Evolutionary conservation across 352 stramenopile genomes (phyloP).

Genomic region (Ochromonadaceae sp.): DNA sequence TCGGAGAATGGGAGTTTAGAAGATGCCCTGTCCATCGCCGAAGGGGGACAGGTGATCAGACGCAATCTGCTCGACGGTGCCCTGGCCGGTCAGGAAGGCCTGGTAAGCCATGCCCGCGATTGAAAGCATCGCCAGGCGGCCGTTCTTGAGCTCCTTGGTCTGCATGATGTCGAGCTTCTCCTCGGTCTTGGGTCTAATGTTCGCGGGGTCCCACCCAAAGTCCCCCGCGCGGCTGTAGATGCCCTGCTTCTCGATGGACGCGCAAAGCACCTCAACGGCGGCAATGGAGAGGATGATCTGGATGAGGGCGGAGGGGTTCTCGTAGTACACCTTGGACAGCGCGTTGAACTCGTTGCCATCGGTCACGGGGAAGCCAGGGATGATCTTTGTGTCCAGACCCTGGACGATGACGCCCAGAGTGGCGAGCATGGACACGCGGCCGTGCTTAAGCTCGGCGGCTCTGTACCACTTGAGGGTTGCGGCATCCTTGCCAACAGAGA

Average conservation of each 20-base stretch:
- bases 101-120: constrained; percentile 19
- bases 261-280: constrained; percentile 24
- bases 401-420: not conserved
- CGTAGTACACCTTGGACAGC: too few species aligned
- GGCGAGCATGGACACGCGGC: not conserved
- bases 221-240: constrained; percentile 23
- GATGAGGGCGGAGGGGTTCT: constrained; percentile 16
- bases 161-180: constrained; percentile 4
- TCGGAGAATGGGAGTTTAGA: constrained; percentile 13
- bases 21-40: constrained; percentile 12
- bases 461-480: constrained; percentile 1
- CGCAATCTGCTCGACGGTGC: constrained; percentile 12
- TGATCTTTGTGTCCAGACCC: too few species aligned
- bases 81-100: constrained; percentile 20
- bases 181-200: constrained; percentile 1
- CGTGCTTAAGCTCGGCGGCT: constrained; percentile 6
- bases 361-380: too few species aligned
- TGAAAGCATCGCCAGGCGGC: constrained; percentile 18
- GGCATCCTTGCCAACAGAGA: not conserved
- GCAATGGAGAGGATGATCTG: constrained; percentile 28
- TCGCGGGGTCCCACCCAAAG: constrained; percentile 22
- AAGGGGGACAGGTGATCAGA: constrained; percentile 16
- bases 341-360: too few species aligned
- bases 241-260: constrained; percentile 24
- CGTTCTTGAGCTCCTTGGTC: constrained; percentile 23